phyloP scores from a whole-genome alignment of 805 yeast genomes.

The Komagataella pastoris region DNA sequence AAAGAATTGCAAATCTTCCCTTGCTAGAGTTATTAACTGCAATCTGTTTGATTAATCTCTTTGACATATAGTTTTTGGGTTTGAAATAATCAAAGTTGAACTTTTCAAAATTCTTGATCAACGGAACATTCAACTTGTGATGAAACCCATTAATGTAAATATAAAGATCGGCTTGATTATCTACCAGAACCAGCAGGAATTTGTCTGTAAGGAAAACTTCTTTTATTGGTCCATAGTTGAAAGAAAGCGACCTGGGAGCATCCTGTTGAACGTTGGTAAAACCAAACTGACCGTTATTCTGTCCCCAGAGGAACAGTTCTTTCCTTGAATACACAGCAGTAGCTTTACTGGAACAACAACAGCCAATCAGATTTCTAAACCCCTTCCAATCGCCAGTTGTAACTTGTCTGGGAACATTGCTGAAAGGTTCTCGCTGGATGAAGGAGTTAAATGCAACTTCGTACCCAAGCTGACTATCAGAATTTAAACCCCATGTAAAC shows the following conservation, averaged over 20 bases:
- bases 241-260: slow-evolving; percentile 25
- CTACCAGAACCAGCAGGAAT: slow-evolving; percentile 39
- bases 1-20: slow-evolving; percentile 29
- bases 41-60: slow-evolving; percentile 24
- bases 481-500: slow-evolving; percentile 72
- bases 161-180: slow-evolving; percentile 35
- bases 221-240: slow-evolving; percentile 34
- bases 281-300: slow-evolving; percentile 76
- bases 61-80: slow-evolving; percentile 21
- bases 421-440: slow-evolving; percentile 13
- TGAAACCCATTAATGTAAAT: slow-evolving; percentile 46
- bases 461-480: slow-evolving; percentile 54
- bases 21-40: slow-evolving; percentile 20
- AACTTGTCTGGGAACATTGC: slow-evolving; percentile 24
- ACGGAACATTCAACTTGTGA: slow-evolving; percentile 27
- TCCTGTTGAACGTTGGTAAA: slow-evolving; percentile 26
- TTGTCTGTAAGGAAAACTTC: slow-evolving; percentile 52
- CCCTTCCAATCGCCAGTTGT: slow-evolving; percentile 28
- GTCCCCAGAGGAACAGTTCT: slow-evolving; percentile 58
- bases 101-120: slow-evolving; percentile 19
- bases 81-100: slow-evolving; percentile 39
- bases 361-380: slow-evolving; percentile 22
- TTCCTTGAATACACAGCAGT: slow-evolving; percentile 42
- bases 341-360: slow-evolving; percentile 57
- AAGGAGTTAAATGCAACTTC: slow-evolving; percentile 13